Evolutionary conservation across 495 filamentous ascomycete species (phyloP), one percentile per base, ranked within the genome.

Genomic region (Rostrohypoxylon terebratum): DNA sequence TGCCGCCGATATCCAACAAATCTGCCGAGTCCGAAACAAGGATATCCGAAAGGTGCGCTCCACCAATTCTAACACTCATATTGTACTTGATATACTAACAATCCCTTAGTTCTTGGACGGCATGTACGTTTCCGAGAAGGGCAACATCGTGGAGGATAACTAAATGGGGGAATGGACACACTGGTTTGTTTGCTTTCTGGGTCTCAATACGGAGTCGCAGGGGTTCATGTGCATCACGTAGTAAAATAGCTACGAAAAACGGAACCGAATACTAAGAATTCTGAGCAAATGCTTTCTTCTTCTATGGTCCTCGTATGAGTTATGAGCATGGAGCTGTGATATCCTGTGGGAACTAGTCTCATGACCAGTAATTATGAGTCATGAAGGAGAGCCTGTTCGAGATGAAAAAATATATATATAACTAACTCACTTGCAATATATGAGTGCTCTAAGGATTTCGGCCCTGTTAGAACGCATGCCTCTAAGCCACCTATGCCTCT

Each of bases 11-110:
- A 98, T 99, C 83, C 96, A 99, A 89, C 96, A 99, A 85, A 94
- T 95, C 85, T 99, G 96, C 92, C 88, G 91, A 85, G 96, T 98
- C 83, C 89, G 92, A 80, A 98, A 99, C 91, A 99, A 99, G 93
- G 96, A 99, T 97, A 98, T 99, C 88, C 94, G 96, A 86, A 98
- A 98, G 93, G 93, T 97, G 69, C 54, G 63, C 48, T 68, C n/a
- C 10, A 18, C 38, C 14, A 42, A 40, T 28, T 18, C n/a, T 21
- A 34, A 16, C 31, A 55, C n/a, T 8, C 4, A 18, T 1, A 10
- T 59, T 13, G 13, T 18, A 23, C 60, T 34, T 63, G 45, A 64
- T 72, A 67, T 72, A 65, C 81, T 85, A 79, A 86, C 71, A 59
- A 40, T 34, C 53, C 3, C 10, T 4, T 68, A 98, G 96, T 99